Conservation (phyloP, 148 eudicot species). For the Pharnaceum exiguum region DNA sequence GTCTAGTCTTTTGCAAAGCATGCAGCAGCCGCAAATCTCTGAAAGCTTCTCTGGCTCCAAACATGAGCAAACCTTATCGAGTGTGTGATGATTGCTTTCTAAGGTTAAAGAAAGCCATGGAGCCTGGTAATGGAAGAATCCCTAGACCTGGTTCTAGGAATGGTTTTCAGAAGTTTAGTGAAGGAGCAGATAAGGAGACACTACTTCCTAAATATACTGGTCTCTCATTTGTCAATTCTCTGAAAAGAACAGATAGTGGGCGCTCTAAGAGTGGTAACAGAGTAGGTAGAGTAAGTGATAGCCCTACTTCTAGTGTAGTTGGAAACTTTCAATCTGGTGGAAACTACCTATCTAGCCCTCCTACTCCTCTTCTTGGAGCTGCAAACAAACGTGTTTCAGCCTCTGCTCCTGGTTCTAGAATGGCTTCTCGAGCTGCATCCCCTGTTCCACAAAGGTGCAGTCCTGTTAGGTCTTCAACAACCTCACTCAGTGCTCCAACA, state of each 20-base stretch:
- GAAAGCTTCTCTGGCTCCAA: slow-evolving; percentile 85
- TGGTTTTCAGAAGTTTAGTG: slow-evolving; percentile 34
- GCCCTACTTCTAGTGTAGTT: slow-evolving; percentile 27
- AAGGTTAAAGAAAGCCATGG: slow-evolving; percentile 58
- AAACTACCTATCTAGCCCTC: slow-evolving; percentile 30
- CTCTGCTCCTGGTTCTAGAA: slow-evolving; percentile 64
- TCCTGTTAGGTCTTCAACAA: slow-evolving; percentile 29
- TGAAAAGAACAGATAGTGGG: slow-evolving; percentile 41
- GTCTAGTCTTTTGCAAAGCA: slow-evolving; percentile 74
- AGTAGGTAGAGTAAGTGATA: slow-evolving; percentile 35
- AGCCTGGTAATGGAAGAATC: slow-evolving; percentile 34
- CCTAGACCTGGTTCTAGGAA: slow-evolving; percentile 45
- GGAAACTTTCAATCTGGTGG: slow-evolving; percentile 36
- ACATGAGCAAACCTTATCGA: slow-evolving; percentile 71
- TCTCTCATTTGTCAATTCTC: slow-evolving; percentile 40
- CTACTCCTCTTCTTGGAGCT: slow-evolving; percentile 34
- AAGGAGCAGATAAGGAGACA: slow-evolving; percentile 44
- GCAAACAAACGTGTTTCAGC: slow-evolving; percentile 37
- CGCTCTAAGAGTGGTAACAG: slow-evolving; percentile 26
- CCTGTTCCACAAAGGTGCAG: slow-evolving; percentile 44
- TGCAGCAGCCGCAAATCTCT: slow-evolving; percentile 77
- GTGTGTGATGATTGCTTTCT: slow-evolving; percentile 84
- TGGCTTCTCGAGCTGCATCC: slow-evolving; percentile 57
- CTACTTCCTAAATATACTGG: slow-evolving; percentile 34
- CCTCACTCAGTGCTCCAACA: slow-evolving; percentile 23